phyloP scores from a whole-genome alignment of 805 yeast species.

The Kluyveromyces dobzhanskii region DNA sequence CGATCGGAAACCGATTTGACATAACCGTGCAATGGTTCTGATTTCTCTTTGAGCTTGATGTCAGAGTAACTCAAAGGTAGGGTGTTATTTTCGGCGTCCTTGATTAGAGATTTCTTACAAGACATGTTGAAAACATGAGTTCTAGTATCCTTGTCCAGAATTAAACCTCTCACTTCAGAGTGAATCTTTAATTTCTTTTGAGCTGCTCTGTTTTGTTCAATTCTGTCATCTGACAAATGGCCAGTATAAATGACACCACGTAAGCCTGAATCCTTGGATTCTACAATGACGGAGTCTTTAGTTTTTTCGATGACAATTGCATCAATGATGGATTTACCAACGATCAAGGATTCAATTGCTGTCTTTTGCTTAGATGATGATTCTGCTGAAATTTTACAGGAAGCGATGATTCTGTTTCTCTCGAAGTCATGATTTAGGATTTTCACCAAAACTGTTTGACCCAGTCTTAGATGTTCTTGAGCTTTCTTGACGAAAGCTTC shows the following conservation, averaged over 20 bases:
- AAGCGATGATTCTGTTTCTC: constrained; percentile 51
- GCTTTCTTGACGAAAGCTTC: constrained; percentile 79
- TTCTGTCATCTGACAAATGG: constrained; percentile 70
- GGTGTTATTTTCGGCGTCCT: constrained; percentile 44
- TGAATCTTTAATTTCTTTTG: constrained; percentile 61
- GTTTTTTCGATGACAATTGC: constrained; percentile 65
- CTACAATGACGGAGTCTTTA: constrained; percentile 64
- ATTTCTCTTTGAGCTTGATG: constrained; percentile 35
- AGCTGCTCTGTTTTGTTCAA: constrained; percentile 59
- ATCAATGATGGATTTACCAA: constrained; percentile 55
- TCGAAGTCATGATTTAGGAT: constrained; percentile 49
- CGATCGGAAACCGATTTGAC: constrained; percentile 67
- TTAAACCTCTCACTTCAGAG: constrained; percentile 46
- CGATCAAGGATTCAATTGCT: constrained; percentile 38
- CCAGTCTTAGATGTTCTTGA: constrained; percentile 66
- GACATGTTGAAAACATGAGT: constrained; percentile 55
- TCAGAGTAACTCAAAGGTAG: constrained; percentile 59
- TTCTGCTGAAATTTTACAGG: constrained; percentile 60
- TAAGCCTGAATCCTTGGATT: constrained; percentile 40
- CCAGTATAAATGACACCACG: constrained; percentile 69
- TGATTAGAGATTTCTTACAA: constrained; percentile 57
- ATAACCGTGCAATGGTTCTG: constrained; percentile 54
- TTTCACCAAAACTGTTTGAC: constrained; percentile 75
- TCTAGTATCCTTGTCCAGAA: constrained; percentile 57
- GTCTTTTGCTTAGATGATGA: constrained; percentile 39